Conservation (phyloP, 805 yeast genomes). For the Myxozyma melibiosi region DNA sequence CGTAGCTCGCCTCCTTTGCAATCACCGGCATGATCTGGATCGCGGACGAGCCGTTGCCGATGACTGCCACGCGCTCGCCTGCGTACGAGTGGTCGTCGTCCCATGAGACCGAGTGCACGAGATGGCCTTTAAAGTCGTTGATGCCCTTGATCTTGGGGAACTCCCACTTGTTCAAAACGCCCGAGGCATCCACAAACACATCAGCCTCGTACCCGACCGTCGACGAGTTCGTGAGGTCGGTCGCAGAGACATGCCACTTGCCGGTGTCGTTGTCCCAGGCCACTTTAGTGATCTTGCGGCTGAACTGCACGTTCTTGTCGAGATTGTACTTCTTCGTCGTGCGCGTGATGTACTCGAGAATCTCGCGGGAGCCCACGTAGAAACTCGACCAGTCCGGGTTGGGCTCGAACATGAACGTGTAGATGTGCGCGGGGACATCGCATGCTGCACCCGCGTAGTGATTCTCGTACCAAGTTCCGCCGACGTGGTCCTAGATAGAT, state of each 20-base stretch:
- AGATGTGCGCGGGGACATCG: conserved; percentile 36
- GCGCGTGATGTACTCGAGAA: conserved; percentile 34
- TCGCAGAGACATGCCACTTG: conserved; percentile 23
- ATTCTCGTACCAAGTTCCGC: conserved; percentile 39
- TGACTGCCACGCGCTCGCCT: conserved; percentile 39
- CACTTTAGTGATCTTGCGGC: conserved; percentile 22
- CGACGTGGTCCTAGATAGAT: too few species aligned
- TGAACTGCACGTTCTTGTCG: conserved; percentile 30
- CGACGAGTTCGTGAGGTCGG: neutral
- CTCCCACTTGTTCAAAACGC: conserved; percentile 37
- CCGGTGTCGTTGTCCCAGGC: conserved; percentile 29
- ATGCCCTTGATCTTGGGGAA: conserved; percentile 38
- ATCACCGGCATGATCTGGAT: conserved; percentile 40
- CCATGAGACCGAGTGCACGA: conserved; percentile 42
- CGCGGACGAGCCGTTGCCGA: conserved; percentile 45
- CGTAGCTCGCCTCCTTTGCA: conserved; percentile 32
- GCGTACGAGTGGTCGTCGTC: conserved; percentile 32
- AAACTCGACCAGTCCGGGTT: conserved; percentile 36
- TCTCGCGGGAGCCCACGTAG: conserved; percentile 36
- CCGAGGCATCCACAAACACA: neutral
- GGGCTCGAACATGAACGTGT: conserved; percentile 37
- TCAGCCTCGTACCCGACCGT: conserved; percentile 7
- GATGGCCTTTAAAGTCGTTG: conserved; percentile 37
- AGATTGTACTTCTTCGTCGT: conserved; percentile 35
- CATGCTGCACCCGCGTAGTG: conserved; percentile 39